Percentiles rank a stretch among this genome's conserved stretches.
Evolutionary conservation across 1,284 basidiomycete species (phyloP).

Genomic region (Cutaneotrichosporon sp.): DNA sequence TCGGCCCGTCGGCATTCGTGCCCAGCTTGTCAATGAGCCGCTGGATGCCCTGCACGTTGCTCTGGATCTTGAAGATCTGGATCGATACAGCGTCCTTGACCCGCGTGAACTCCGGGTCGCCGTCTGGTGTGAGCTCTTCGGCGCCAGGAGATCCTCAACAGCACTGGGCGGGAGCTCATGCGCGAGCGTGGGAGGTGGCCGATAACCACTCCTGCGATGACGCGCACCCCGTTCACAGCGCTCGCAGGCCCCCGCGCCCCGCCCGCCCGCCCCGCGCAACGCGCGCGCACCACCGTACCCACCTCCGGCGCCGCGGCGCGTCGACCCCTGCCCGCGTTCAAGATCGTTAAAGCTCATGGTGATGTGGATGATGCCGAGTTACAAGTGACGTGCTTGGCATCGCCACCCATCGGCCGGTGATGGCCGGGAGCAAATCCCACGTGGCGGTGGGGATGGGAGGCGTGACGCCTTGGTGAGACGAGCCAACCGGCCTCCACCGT

Average conservation of each 20-base stretch:
- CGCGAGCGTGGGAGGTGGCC: too few relatives aligned
- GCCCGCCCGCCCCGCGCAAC: too few relatives aligned
- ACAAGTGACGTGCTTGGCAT: neutral
- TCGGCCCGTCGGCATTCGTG: slow-evolving; percentile 69
- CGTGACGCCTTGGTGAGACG: neutral
- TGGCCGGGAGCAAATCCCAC: neutral
- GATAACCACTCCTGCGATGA: too few relatives aligned
- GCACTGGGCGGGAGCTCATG: too few relatives aligned
- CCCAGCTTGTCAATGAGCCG: slow-evolving; percentile 91
- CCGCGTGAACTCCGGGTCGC: slow-evolving; percentile 61
- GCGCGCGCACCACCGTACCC: too few relatives aligned
- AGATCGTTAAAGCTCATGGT: slow-evolving; percentile 60
- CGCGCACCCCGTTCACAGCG: too few relatives aligned
- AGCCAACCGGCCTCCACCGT: neutral
- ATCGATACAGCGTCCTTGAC: slow-evolving; percentile 85
- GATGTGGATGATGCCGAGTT: neutral
- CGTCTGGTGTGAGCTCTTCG: slow-evolving; percentile 12
- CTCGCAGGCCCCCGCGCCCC: too few relatives aligned
- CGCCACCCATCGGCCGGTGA: neutral
- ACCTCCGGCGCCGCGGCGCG: slow-evolving; percentile 36
- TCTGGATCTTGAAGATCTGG: slow-evolving; percentile 98
- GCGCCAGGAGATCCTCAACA: neutral
- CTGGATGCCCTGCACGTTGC: slow-evolving; percentile 92
- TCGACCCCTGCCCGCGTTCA: slow-evolving; percentile 51
- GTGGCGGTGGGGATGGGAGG: slow-evolving; percentile 1